A percentile compares a stretch with the other conserved stretches of the same genome.
These are phyloP conservation scores for Pichia norvegensis DNA, from an alignment of 1,139 yeast species.

Conservation along the genomic window DNA sequence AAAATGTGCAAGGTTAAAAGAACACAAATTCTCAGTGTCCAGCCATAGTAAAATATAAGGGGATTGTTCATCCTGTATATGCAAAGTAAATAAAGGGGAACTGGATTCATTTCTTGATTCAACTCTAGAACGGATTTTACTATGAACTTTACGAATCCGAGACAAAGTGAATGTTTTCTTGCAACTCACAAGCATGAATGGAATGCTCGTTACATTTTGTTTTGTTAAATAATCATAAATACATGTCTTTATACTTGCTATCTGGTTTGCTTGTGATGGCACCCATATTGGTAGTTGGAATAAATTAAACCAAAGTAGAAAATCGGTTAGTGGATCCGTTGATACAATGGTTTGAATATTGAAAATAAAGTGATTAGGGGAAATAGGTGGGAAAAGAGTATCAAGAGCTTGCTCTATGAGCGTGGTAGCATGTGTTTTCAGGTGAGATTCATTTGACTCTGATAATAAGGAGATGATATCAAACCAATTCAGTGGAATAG, in stretches of 20 bases:
- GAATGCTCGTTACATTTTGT: not conserved
- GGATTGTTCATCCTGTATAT: slow-evolving; percentile 10
- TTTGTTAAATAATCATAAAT: slow-evolving; percentile 3
- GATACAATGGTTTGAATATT: not conserved
- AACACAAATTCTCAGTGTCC: slow-evolving; percentile 14
- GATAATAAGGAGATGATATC: not conserved
- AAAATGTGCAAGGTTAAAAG: slow-evolving; percentile 10
- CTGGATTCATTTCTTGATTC: not conserved
- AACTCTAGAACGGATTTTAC: not conserved
- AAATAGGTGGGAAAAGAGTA: slow-evolving; percentile 5
- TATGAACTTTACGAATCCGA: not conserved
- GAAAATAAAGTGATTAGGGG: not conserved
- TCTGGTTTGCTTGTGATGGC: not conserved
- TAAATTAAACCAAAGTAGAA: slow-evolving; percentile 6
- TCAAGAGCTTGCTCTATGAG: not conserved
- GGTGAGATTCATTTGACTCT: not conserved
- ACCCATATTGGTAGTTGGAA: not conserved
- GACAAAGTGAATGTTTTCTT: not conserved
- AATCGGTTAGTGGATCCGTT: not conserved
- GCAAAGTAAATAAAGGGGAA: slow-evolving; percentile 10
- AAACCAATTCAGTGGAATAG: slow-evolving; percentile 9
- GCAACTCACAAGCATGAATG: slow-evolving; percentile 7
- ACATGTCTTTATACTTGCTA: not conserved
- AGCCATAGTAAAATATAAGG: slow-evolving; percentile 16
- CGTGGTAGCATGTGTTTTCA: not conserved